These are phyloP conservation scores for Corchorus capsularis DNA, from an alignment of 345 rosid species.

Conservation along the genomic window DNA sequence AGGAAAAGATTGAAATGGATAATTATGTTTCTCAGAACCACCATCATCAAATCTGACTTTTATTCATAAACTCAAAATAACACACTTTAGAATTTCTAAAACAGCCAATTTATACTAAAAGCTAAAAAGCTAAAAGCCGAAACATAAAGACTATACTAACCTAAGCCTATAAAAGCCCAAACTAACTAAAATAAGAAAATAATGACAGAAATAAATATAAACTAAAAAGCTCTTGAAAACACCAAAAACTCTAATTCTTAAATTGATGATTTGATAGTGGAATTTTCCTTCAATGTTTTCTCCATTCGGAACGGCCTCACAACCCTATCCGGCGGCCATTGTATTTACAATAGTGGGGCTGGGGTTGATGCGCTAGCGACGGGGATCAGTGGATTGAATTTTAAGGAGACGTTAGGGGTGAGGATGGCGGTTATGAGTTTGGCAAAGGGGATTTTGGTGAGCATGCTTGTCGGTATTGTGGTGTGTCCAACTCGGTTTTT, in stretches of 20 bases:
- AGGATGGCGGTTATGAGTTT: slow-evolving; percentile 63
- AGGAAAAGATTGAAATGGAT: no score
- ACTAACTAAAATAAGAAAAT: no score
- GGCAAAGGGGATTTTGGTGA: slow-evolving; percentile 85
- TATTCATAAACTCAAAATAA: no score
- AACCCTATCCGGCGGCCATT: slow-evolving; percentile 69
- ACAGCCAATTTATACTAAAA: no score
- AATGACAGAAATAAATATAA: no score
- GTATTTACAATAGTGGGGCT: slow-evolving; percentile 36
- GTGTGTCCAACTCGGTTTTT: slow-evolving; percentile 95
- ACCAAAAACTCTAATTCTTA: slow-evolving; percentile 34
- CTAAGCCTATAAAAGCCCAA: no score
- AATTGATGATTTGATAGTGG: background rate
- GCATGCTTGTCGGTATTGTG: slow-evolving; percentile 96
- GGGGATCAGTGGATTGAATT: slow-evolving; percentile 80
- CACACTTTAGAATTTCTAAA: no score
- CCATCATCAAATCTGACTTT: no score
- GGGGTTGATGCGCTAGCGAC: slow-evolving; percentile 76
- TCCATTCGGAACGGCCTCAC: slow-evolving; percentile 89
- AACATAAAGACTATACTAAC: no score
- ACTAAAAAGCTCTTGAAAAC: no score
- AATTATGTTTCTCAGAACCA: no score
- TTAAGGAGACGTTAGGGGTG: slow-evolving; percentile 92
- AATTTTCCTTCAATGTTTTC: slow-evolving; percentile 56
- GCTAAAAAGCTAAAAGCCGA: no score